These are phyloP conservation scores for Beauveria sp. DNA, from an alignment of 2,329 filamentous ascomycete species.

Conservation along the genomic window DNA sequence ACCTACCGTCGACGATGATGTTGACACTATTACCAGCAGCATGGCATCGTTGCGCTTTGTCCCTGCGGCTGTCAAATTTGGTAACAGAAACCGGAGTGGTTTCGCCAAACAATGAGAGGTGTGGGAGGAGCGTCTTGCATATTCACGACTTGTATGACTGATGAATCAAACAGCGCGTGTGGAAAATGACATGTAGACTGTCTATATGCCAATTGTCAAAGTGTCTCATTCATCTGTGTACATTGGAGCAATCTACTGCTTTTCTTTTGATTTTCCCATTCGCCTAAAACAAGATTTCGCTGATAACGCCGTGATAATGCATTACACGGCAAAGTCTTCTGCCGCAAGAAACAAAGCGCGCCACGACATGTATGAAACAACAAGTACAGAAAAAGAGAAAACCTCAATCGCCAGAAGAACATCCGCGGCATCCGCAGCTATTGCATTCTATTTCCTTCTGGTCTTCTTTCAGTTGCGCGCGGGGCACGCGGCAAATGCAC, in stretches of 20 bases:
- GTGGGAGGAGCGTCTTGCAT: neutral
- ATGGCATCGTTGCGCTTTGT: constrained; percentile 69
- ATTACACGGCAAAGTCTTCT: neutral
- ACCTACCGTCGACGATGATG: constrained; percentile 26
- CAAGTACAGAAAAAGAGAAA: neutral
- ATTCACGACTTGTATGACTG: neutral
- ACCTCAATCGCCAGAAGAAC: constrained; percentile 69
- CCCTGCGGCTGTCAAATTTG: constrained; percentile 59
- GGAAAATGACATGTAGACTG: neutral
- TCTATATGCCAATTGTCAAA: neutral
- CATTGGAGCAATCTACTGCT: neutral
- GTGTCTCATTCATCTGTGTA: neutral
- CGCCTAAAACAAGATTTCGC: neutral
- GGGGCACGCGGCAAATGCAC: constrained; percentile 92
- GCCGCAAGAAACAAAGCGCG: neutral
- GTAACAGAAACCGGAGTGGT: constrained; percentile 43
- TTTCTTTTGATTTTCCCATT: neutral
- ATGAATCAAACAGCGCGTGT: neutral
- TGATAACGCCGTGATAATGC: constrained; percentile 7
- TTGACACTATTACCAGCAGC: constrained; percentile 56
- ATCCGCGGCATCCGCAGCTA: constrained; percentile 88
- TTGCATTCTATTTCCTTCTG: constrained; percentile 82
- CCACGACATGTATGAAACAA: neutral
- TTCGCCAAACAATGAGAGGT: constrained; percentile 24
- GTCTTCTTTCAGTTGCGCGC: constrained; percentile 80